Evolutionary conservation across 2,329 filamentous ascomycete species (phyloP).

Genomic region (Phyllosticta capitalensis): DNA sequence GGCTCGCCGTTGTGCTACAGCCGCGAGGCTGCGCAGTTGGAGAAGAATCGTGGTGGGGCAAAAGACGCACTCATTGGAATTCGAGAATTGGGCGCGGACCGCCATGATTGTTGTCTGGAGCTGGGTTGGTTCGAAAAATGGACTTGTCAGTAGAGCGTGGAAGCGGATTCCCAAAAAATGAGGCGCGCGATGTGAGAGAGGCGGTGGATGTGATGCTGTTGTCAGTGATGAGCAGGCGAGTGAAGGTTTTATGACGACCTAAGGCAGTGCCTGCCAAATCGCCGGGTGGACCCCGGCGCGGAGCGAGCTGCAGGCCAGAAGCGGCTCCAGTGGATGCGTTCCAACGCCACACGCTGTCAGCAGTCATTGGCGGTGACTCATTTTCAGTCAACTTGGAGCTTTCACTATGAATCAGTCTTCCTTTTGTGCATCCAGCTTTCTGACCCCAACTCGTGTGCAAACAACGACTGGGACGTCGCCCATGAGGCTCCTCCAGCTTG

Average conservation of each 20-base stretch:
- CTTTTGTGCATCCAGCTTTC: background rate
- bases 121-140: background rate
- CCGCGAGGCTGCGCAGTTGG: background rate
- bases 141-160: background rate
- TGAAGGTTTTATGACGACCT: conserved; percentile 8
- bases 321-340: background rate
- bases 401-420: background rate
- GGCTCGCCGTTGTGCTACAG: background rate
- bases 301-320: background rate
- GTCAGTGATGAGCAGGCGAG: background rate
- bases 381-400: background rate
- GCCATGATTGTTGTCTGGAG: conserved; percentile 34
- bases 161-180: too few species aligned
- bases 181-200: background rate
- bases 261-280: background rate
- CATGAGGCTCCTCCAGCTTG: background rate
- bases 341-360: background rate
- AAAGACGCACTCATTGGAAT: conserved; percentile 71
- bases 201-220: background rate
- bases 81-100: conserved; percentile 62
- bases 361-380: background rate
- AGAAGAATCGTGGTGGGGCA: conserved; percentile 10
- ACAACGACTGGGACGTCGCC: background rate
- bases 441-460: background rate
- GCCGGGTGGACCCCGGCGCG: background rate